These are phyloP conservation scores for Tuber brumale DNA, from an alignment of 495 filamentous ascomycete species.

Conservation along the genomic window DNA sequence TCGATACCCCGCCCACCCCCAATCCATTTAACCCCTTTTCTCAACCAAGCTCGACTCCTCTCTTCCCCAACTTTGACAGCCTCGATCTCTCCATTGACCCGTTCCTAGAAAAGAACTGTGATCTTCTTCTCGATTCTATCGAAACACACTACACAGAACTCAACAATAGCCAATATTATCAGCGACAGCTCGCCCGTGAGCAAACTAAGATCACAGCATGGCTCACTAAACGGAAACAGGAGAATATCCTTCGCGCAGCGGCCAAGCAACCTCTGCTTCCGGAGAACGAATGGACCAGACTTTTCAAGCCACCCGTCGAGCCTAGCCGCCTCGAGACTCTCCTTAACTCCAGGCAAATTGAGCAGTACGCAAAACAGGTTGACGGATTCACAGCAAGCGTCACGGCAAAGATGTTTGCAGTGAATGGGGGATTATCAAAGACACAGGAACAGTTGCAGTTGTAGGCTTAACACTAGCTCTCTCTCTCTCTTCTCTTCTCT, in stretches of 20 bases:
- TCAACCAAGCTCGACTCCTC: slow-evolving; percentile 66
- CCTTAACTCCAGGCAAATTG: slow-evolving; percentile 88
- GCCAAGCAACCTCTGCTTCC: slow-evolving; percentile 84
- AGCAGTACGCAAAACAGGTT: slow-evolving; percentile 95
- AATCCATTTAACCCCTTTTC: slow-evolving; percentile 55
- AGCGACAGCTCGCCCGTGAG: slow-evolving; percentile 88
- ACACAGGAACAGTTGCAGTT: slow-evolving; percentile 6
- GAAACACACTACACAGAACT: slow-evolving; percentile 96
- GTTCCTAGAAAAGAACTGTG: slow-evolving; percentile 97
- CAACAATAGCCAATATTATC: slow-evolving; percentile 99
- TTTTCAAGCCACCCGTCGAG: slow-evolving; percentile 95
- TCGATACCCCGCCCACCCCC: slow-evolving; percentile 57
- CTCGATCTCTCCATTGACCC: slow-evolving; percentile 93
- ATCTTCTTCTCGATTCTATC: slow-evolving; percentile 90
- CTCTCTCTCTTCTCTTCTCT: neutral
- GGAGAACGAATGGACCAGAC: slow-evolving; percentile 94
- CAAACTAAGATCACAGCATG: slow-evolving; percentile 92
- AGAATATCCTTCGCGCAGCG: slow-evolving; percentile 75
- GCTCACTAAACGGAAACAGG: slow-evolving; percentile 90
- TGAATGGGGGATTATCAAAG: slow-evolving; percentile 56
- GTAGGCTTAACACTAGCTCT: neutral
- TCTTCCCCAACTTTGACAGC: slow-evolving; percentile 76
- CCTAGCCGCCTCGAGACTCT: slow-evolving; percentile 85
- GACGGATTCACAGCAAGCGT: slow-evolving; percentile 91
- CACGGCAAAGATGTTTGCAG: slow-evolving; percentile 96